Conservation (phyloP, 495 filamentous ascomycete genomes). For the Neurospora sp. region DNA sequence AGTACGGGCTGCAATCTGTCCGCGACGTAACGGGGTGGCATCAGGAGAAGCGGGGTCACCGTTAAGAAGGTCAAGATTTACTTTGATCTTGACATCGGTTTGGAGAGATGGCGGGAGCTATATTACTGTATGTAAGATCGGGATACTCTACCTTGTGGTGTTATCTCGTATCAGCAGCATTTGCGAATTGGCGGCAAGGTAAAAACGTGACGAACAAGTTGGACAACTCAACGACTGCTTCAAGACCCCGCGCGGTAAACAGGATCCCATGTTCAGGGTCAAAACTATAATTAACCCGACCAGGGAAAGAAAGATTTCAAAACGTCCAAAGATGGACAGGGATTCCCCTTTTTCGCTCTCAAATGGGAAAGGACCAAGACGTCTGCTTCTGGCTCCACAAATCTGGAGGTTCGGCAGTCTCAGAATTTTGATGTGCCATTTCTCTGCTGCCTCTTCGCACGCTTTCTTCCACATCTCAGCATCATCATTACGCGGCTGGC, state of each 20-base stretch:
- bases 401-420: neutral
- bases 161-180: neutral
- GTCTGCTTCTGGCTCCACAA: neutral
- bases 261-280: neutral
- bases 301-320: neutral
- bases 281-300: neutral
- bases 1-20: neutral
- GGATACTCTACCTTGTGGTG: neutral
- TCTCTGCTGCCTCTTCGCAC: neutral
- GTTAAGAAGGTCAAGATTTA: neutral
- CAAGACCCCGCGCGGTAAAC: neutral
- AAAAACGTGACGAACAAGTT: neutral
- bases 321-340: neutral
- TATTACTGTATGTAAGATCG: neutral
- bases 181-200: neutral
- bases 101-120: neutral
- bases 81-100: neutral
- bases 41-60: neutral
- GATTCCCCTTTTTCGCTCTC: neutral
- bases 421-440: neutral
- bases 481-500: neutral
- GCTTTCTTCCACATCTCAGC: neutral
- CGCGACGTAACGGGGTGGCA: neutral
- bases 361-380: neutral
- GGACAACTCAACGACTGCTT: neutral